phyloP scores from a whole-genome alignment of 2,329 filamentous ascomycete genomes.

The Epichloe bromicola region DNA sequence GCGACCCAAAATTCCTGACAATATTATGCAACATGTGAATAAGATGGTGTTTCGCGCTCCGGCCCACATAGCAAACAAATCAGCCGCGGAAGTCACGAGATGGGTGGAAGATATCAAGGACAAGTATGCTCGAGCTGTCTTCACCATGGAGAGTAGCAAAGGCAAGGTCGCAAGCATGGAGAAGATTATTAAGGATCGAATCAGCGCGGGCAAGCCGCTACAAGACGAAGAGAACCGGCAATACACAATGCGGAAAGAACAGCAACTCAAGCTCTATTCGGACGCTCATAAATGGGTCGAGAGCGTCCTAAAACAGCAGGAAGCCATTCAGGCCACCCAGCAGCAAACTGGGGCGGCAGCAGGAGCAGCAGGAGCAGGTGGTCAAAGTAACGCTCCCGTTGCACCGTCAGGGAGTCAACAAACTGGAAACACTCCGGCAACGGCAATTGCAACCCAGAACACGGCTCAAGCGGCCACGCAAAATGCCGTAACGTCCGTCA shows the following conservation, averaged over 20 bases:
- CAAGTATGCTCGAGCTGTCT: slow-evolving; percentile 33
- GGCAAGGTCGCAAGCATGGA: slow-evolving; percentile 30
- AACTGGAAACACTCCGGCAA: slow-evolving; percentile 10
- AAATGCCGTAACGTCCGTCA: slow-evolving; percentile 25
- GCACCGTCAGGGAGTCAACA: slow-evolving; percentile 14
- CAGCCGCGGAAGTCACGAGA: slow-evolving; percentile 30
- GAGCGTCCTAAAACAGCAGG: slow-evolving; percentile 32
- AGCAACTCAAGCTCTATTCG: slow-evolving; percentile 29
- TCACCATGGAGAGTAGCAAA: slow-evolving; percentile 35
- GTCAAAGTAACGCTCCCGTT: slow-evolving; percentile 12
- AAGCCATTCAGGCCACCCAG: slow-evolving; percentile 16
- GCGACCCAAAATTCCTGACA: slow-evolving; percentile 25
- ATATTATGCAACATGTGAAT: slow-evolving; percentile 33
- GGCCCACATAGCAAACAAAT: slow-evolving; percentile 27
- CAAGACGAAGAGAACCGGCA: slow-evolving; percentile 34
- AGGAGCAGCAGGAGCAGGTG: slow-evolving; percentile 3
- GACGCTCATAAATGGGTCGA: slow-evolving; percentile 37
- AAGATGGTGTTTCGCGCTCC: slow-evolving; percentile 35
- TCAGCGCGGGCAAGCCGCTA: slow-evolving; percentile 29
- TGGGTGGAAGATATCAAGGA: slow-evolving; percentile 36
- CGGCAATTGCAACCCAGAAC: slow-evolving; percentile 12
- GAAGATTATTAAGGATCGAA: slow-evolving; percentile 27
- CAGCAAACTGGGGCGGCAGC: slow-evolving; percentile 8
- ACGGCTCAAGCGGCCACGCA: slow-evolving; percentile 18
- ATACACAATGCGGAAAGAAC: slow-evolving; percentile 29